These are phyloP conservation scores for Plasmodium knowlesi DNA, from an alignment of 169 alveolate genomes.

Conservation along the genomic window DNA sequence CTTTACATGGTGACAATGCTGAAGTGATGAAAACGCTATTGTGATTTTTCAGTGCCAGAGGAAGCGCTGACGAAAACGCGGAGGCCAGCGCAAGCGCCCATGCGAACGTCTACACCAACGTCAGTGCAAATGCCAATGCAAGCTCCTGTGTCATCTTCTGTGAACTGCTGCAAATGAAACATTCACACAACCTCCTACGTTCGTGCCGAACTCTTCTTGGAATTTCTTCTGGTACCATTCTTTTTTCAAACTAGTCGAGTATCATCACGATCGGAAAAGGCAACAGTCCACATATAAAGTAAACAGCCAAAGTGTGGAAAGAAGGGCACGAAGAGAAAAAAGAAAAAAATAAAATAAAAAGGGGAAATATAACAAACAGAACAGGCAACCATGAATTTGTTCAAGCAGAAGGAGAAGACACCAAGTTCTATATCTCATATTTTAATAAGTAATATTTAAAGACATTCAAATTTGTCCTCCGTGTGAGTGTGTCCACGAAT, in stretches of 20 bases:
- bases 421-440: slow-evolving; percentile 65
- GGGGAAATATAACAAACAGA: not conserved
- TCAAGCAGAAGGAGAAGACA: slow-evolving; percentile 30
- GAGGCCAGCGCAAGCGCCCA: not conserved
- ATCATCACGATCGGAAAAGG: not conserved
- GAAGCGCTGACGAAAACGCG: not conserved
- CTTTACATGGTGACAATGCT: not conserved
- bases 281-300: not conserved
- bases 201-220: not conserved
- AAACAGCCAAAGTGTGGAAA: not conserved
- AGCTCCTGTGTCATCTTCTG: not conserved
- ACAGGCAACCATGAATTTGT: slow-evolving; percentile 50
- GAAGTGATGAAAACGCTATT: not conserved
- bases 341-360: slow-evolving; percentile 4
- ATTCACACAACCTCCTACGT: not conserved
- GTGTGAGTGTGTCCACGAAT: not conserved
- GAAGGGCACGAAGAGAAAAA: not conserved
- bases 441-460: slow-evolving; percentile 48
- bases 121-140: not conserved
- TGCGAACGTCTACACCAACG: not conserved
- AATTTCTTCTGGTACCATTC: not conserved
- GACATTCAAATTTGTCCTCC: not conserved
- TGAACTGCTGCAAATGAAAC: not conserved
- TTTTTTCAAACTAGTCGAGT: not conserved
- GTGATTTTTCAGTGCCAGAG: slow-evolving; percentile 1